Evolutionary conservation across 2,329 filamentous ascomycete species (phyloP).

Genomic region (Fusarium fracticaudum): DNA sequence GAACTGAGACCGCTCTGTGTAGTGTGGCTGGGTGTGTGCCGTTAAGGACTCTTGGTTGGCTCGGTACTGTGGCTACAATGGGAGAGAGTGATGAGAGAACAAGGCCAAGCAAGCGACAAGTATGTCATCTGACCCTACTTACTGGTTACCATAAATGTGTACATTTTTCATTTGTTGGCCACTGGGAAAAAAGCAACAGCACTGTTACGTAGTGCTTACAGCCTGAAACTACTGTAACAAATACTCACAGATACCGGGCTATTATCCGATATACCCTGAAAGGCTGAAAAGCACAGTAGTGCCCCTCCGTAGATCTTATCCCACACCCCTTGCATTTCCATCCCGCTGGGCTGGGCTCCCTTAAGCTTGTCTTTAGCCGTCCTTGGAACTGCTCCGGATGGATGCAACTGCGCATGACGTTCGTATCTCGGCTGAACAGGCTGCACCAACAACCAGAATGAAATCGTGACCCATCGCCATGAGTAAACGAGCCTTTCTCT

Average conservation of each 20-base stretch:
- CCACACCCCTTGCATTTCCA: not conserved
- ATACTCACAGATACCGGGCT: not conserved
- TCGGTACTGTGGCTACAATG: not conserved
- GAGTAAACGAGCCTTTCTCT: not conserved
- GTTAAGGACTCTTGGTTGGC: not conserved
- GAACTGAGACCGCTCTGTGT: not conserved
- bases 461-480: not conserved
- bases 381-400: not conserved
- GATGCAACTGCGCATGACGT: not conserved
- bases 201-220: not conserved
- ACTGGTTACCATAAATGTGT: not conserved
- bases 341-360: not conserved
- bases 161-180: not conserved
- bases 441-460: not conserved
- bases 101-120: not conserved
- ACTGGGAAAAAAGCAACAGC: not conserved
- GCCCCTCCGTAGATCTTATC: not conserved
- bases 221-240: not conserved
- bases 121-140: not conserved
- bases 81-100: not conserved
- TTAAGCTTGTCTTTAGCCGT: not conserved
- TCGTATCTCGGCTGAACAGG: not conserved
- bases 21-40: not conserved
- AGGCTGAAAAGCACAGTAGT: too few species aligned
- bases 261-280: not conserved